Percentiles rank a stretch among this genome's conserved stretches.
Evolutionary conservation across 2,329 filamentous ascomycete genomes (phyloP).

Genomic region (Aspergillus intermedius): DNA sequence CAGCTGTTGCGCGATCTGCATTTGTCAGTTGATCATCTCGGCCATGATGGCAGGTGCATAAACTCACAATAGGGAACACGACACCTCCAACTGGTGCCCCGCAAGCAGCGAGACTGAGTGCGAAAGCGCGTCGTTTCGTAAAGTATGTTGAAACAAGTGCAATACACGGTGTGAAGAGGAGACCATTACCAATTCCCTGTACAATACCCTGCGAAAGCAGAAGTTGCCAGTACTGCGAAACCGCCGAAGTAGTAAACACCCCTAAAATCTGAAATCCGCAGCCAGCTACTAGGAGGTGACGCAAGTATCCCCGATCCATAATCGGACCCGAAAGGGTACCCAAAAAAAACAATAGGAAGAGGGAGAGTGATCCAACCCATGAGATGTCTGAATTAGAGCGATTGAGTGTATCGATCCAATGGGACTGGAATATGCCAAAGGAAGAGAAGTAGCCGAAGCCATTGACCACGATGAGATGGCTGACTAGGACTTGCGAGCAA

Average conservation of each 20-base stretch:
- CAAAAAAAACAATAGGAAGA: slow-evolving; percentile 42
- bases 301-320: slow-evolving; percentile 38
- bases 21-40: too few species aligned
- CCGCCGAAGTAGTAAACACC: slow-evolving; percentile 42
- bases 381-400: slow-evolving; percentile 34
- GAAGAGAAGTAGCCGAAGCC: slow-evolving; percentile 21
- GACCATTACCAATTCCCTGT: slow-evolving; percentile 37
- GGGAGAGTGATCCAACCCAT: slow-evolving; percentile 44
- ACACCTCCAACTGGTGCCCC: slow-evolving; percentile 38
- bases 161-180: slow-evolving; percentile 35
- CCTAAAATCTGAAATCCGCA: slow-evolving; percentile 34
- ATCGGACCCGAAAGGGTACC: slow-evolving; percentile 37
- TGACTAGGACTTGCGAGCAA: slow-evolving; percentile 26
- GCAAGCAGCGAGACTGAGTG: slow-evolving; percentile 30
- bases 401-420: slow-evolving; percentile 32
- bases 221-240: slow-evolving; percentile 43
- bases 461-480: slow-evolving; percentile 23
- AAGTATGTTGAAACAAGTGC: slow-evolving; percentile 38
- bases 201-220: slow-evolving; percentile 42
- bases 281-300: slow-evolving; percentile 19
- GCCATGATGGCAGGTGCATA: too few species aligned
- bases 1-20: slow-evolving; percentile 33
- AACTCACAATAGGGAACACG: slow-evolving; percentile 31
- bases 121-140: slow-evolving; percentile 29
- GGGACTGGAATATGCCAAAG: slow-evolving; percentile 42